These are phyloP conservation scores for Usnea hakonensis DNA, from an alignment of 495 filamentous ascomycete genomes.

Conservation along the genomic window DNA sequence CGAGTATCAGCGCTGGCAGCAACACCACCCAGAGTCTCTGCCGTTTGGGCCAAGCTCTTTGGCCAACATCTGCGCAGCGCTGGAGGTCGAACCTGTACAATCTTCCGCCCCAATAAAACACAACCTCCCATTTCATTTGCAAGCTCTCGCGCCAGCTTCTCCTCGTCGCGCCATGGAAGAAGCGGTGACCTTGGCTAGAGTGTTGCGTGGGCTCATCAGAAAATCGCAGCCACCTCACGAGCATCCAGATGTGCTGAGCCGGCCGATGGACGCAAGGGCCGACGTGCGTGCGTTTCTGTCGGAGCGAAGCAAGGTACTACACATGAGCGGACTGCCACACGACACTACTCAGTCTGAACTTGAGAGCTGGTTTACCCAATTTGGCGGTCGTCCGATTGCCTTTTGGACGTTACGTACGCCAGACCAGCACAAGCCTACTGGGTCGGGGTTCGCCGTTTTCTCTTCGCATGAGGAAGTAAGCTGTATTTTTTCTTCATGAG, in stretches of 20 bases:
- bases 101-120: constrained; percentile 97
- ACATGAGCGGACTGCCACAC: constrained; percentile 93
- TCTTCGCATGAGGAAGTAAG: constrained; percentile 98
- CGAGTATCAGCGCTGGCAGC: constrained; percentile 97
- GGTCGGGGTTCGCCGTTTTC: constrained; percentile 94
- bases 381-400: constrained; percentile 94
- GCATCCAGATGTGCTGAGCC: constrained; percentile 85
- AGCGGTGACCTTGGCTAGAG: constrained; percentile 84
- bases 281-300: constrained; percentile 94
- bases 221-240: constrained; percentile 93
- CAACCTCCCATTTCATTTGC: constrained; percentile 94
- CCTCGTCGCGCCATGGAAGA: constrained; percentile 97
- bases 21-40: constrained; percentile 92
- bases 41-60: constrained; percentile 93
- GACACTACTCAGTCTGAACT: constrained; percentile 97
- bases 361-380: constrained; percentile 99
- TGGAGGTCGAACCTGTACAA: constrained; percentile 95
- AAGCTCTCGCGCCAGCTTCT: constrained; percentile 93
- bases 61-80: constrained; percentile 92
- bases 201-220: constrained; percentile 81
- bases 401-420: constrained; percentile 98
- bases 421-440: constrained; percentile 97
- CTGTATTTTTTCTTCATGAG: constrained; percentile 6
- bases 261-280: constrained; percentile 92
- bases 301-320: constrained; percentile 93